A percentile compares a stretch with the other conserved stretches of the same genome.
Evolutionary conservation across 306 rosid genomes (phyloP).

Genomic region (Cyamopsis tetragonoloba): DNA sequence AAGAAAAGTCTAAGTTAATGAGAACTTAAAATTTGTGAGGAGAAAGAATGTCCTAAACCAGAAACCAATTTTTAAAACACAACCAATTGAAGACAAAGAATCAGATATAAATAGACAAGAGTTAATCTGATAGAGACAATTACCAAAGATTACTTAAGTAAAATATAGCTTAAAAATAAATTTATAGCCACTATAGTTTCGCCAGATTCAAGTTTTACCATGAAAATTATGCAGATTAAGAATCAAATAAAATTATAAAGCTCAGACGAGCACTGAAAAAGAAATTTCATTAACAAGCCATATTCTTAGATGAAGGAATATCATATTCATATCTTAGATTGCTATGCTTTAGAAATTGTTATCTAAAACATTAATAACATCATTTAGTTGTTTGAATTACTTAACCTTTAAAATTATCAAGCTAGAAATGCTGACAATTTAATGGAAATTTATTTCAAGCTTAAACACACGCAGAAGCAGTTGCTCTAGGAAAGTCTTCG

Average conservation of each 20-base stretch:
- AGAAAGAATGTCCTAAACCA: background rate
- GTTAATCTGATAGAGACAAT: background rate
- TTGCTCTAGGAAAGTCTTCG: too few relatives aligned
- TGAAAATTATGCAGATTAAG: background rate
- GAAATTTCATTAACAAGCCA: background rate
- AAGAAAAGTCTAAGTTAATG: background rate
- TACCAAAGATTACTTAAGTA: background rate
- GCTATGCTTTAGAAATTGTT: slow-evolving; percentile 33
- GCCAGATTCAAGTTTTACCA: background rate
- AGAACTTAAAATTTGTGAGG: background rate
- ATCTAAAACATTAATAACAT: too few relatives aligned
- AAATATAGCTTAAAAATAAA: background rate
- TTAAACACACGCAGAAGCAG: too few relatives aligned
- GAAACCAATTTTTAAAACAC: background rate
- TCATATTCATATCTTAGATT: slow-evolving; percentile 1
- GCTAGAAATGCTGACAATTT: too few relatives aligned
- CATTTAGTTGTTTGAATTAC: too few relatives aligned
- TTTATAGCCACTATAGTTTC: background rate
- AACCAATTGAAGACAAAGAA: background rate
- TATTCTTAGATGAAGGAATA: background rate
- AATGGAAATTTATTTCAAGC: too few relatives aligned
- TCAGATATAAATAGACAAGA: background rate
- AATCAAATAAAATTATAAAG: background rate
- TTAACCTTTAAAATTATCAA: too few relatives aligned
- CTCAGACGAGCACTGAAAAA: background rate